Base-by-base conservation (phyloP, 495 filamentous ascomycete genomes). In the Neurospora sp. region DNA sequence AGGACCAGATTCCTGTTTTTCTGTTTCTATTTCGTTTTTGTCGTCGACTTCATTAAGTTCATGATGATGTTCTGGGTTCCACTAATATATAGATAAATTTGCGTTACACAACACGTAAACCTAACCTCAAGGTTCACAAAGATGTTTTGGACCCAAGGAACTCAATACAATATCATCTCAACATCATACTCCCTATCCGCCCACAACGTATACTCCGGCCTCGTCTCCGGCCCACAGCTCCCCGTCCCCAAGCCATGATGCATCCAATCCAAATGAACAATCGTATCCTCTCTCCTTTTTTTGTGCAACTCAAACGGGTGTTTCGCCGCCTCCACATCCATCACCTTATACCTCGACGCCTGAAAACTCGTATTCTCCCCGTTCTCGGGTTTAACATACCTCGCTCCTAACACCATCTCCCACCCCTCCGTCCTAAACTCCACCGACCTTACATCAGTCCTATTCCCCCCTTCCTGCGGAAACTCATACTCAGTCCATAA, bases 401-500 rank as follows among this genome's bases (percentile, higher is more conserved):
- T 72, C 8, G 82, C 85, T 5, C 82, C 76, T 24, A 86, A 59
- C 39, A 85, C 71, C 17, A 78, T 72, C 40, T 74, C 43, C 70
- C 38, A 80, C 79, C 75, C 72, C 37, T 73, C 80, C 15, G 76
- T 72, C 6, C 74, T 62, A 76, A 88, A 84, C 75, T 87, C 80
- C 24, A 91, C 82, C 87, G 89, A 91, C 24, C 86, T 77, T 5
- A 86, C 86, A 71, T 91, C 90, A 6, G 86, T 87, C n/a, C 90
- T 77, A 74, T 91, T 91, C 0, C 89, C 89, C 37, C 79, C 84
- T 45, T 92, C 91, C 77, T 92, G 91, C 13, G 91, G 91, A 69
- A 88, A 88, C 72, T 92, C 91, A 76, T 92, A 92, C 13, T 84
- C 79, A 5, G 84, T 83, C 66, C 85, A 87, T 31, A 92, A 78